Percentiles rank a stretch among this genome's conserved stretches.
Conservation (phyloP, 1,284 basidiomycete genomes). For the Pisolithus thermaeus region DNA sequence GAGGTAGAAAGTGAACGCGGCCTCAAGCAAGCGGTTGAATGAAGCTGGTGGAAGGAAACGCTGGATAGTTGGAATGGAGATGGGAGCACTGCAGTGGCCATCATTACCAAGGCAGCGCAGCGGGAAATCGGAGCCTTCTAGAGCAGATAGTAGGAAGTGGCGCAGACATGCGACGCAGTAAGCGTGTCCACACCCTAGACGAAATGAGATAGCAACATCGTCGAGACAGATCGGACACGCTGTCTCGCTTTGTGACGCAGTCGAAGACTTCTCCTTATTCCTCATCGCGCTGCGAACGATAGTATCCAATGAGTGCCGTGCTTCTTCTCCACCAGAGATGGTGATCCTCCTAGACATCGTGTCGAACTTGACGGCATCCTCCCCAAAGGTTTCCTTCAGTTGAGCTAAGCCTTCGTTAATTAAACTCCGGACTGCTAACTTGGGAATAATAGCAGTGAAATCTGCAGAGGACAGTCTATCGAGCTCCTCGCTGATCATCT, state of each 20-base stretch:
- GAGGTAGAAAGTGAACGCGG: slow-evolving; percentile 36
- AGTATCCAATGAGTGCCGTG: slow-evolving; percentile 35
- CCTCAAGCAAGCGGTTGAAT: slow-evolving; percentile 37
- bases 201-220: slow-evolving; percentile 23
- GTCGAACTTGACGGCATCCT: slow-evolving; percentile 43
- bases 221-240: slow-evolving; percentile 45
- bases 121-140: slow-evolving; percentile 29
- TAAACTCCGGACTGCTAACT: slow-evolving; percentile 40
- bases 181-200: slow-evolving; percentile 32
- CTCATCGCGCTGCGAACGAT: slow-evolving; percentile 38
- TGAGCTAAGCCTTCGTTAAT: slow-evolving; percentile 36
- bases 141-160: slow-evolving; percentile 39
- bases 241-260: slow-evolving; percentile 9
- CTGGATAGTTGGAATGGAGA: slow-evolving; percentile 40
- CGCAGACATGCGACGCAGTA: slow-evolving; percentile 44
- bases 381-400: slow-evolving; percentile 44
- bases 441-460: slow-evolving; percentile 32
- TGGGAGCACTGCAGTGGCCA: slow-evolving; percentile 32
- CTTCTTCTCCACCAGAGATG: slow-evolving; percentile 46
- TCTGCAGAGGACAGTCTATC: slow-evolving; percentile 37
- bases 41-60: slow-evolving; percentile 34
- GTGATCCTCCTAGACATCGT: slow-evolving; percentile 33
- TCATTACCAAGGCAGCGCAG: slow-evolving; percentile 31
- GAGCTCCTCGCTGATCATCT: slow-evolving; percentile 38
- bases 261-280: slow-evolving; percentile 10